phyloP scores from a whole-genome alignment of 805 yeast genomes.

The Candida hispaniensis region DNA sequence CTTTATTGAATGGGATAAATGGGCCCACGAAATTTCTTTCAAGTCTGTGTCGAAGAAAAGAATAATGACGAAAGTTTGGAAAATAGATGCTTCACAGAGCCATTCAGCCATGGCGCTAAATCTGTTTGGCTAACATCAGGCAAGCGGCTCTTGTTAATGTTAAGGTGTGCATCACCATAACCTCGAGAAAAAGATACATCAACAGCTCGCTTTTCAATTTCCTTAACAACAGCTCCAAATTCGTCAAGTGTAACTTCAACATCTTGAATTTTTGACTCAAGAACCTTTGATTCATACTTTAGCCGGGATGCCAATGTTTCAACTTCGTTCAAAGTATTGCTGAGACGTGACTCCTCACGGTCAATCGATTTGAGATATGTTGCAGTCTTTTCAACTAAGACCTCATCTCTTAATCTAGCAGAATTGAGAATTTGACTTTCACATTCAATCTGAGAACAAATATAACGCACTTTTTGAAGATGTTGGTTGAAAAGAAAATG shows the following conservation, averaged over 20 bases:
- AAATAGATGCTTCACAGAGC: too few relatives aligned
- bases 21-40: too few relatives aligned
- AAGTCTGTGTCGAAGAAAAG: too few relatives aligned
- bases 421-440: constrained; percentile 1
- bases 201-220: constrained; percentile 6
- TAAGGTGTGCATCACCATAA: constrained; percentile 3
- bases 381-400: constrained; percentile 7
- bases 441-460: constrained; percentile 11
- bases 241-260: constrained; percentile 49
- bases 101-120: too few relatives aligned
- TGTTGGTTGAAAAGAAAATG: constrained; percentile 13
- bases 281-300: constrained; percentile 52
- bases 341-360: constrained; percentile 9
- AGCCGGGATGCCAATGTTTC: constrained; percentile 29
- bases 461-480: constrained; percentile 2
- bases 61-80: too few relatives aligned
- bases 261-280: constrained; percentile 53
- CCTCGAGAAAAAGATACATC: constrained; percentile 8
- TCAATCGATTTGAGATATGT: constrained; percentile 16
- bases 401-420: constrained; percentile 10
- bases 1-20: too few relatives aligned
- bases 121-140: not conserved
- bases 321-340: constrained; percentile 19
- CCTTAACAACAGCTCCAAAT: constrained; percentile 32
- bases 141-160: not conserved